phyloP scores from a whole-genome alignment of 306 rosid species.

The Fagus sylvatica region DNA sequence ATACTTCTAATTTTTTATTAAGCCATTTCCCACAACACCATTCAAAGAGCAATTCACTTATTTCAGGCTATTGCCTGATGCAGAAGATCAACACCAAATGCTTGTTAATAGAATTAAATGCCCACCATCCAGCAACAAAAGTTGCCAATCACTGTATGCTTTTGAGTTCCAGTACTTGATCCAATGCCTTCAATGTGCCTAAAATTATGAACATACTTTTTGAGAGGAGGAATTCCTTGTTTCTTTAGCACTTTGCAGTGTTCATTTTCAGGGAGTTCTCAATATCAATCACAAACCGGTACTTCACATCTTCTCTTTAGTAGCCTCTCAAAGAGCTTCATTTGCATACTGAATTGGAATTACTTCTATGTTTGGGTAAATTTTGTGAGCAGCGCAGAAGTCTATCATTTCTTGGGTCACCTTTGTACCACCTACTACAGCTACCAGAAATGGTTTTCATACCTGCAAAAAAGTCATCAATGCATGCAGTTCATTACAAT shows the following conservation, averaged over 20 bases:
- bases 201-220: no score
- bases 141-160: not conserved
- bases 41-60: not conserved
- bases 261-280: constrained; percentile 60
- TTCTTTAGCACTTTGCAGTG: constrained; percentile 4
- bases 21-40: not conserved
- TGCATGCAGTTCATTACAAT: constrained; percentile 7
- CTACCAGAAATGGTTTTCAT: constrained; percentile 66
- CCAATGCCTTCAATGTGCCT: no score
- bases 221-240: not conserved
- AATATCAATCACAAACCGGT: constrained; percentile 85
- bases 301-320: constrained; percentile 66
- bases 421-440: constrained; percentile 58
- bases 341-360: constrained; percentile 76
- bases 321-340: constrained; percentile 86
- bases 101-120: not conserved
- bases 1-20: no score
- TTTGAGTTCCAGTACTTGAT: no score
- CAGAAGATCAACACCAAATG: not conserved
- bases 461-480: constrained; percentile 51
- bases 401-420: constrained; percentile 74
- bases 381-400: constrained; percentile 64
- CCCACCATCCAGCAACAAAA: not conserved
- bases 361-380: constrained; percentile 74
- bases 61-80: not conserved